Conservation (phyloP, 495 filamentous ascomycete genomes). For the Trichoderma orchidacearum region DNA sequence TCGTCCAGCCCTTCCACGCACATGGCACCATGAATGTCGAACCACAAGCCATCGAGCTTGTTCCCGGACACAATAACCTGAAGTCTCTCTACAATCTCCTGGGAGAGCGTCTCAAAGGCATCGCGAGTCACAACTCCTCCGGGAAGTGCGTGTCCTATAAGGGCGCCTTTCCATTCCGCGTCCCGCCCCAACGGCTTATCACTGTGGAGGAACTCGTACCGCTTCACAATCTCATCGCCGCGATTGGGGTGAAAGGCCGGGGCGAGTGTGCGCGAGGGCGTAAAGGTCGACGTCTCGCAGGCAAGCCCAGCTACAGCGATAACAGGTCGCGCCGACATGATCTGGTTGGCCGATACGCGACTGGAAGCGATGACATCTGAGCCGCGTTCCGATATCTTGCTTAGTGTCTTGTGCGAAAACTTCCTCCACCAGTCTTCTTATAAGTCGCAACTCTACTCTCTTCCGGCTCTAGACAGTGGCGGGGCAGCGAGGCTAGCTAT, state of each 20-base stretch:
- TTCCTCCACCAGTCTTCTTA: background rate
- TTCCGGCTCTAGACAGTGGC: background rate
- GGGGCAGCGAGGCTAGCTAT: background rate
- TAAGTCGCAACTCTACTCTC: background rate
- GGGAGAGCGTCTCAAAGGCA: constrained; percentile 33
- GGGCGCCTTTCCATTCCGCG: constrained; percentile 35
- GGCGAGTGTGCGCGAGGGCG: constrained; percentile 35
- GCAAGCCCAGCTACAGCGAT: constrained; percentile 42
- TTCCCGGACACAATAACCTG: constrained; percentile 15
- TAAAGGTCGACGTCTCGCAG: constrained; percentile 43
- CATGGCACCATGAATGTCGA: constrained; percentile 47
- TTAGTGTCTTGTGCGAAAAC: no score
- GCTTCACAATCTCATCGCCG: constrained; percentile 28
- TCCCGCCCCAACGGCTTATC: constrained; percentile 25
- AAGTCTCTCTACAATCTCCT: constrained; percentile 34
- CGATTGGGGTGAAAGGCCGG: constrained; percentile 39
- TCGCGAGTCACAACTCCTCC: constrained; percentile 34
- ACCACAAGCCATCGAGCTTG: constrained; percentile 38
- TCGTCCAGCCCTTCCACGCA: constrained; percentile 39
- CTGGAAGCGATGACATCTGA: no score
- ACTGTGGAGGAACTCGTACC: constrained; percentile 31
- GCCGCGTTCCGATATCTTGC: no score
- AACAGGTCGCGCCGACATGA: constrained; percentile 21
- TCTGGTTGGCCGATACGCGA: background rate
- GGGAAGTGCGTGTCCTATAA: constrained; percentile 42